These are phyloP conservation scores for Theobroma cacao DNA, from an alignment of 345 rosid genomes.

Conservation along the genomic window DNA sequence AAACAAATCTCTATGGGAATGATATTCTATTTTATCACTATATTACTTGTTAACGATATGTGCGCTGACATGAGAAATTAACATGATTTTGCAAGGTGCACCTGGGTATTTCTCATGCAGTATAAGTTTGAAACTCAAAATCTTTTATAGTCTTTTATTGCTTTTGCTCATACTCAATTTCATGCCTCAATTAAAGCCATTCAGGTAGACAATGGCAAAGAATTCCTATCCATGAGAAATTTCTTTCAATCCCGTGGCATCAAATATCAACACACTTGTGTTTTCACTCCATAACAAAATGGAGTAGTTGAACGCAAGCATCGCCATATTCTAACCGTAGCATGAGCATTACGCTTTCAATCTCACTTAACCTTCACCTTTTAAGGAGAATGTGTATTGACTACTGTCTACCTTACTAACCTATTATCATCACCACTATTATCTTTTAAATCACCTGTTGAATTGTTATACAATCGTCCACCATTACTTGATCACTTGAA, in stretches of 20 bases:
- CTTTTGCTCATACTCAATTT: constrained; percentile 15
- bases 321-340: not conserved
- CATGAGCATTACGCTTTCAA: not conserved
- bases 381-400: not conserved
- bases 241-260: not conserved
- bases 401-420: not conserved
- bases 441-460: not conserved
- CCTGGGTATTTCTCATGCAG: not conserved
- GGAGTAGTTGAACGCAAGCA: constrained; percentile 12
- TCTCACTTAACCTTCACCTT: not conserved
- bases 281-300: constrained; percentile 18
- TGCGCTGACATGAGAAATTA: no score
- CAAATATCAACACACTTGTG: constrained; percentile 3
- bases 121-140: not conserved
- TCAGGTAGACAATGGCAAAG: constrained; percentile 6
- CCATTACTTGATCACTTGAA: not conserved
- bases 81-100: not conserved
- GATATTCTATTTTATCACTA: no score
- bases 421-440: not conserved
- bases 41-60: no score
- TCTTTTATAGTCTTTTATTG: not conserved
- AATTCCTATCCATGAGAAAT: constrained; percentile 6
- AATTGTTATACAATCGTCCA: not conserved
- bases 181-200: not conserved
- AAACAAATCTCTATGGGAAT: no score